Base-by-base conservation (phyloP, 768 basidiomycete genomes). In the Lentinus brumalis region DNA sequence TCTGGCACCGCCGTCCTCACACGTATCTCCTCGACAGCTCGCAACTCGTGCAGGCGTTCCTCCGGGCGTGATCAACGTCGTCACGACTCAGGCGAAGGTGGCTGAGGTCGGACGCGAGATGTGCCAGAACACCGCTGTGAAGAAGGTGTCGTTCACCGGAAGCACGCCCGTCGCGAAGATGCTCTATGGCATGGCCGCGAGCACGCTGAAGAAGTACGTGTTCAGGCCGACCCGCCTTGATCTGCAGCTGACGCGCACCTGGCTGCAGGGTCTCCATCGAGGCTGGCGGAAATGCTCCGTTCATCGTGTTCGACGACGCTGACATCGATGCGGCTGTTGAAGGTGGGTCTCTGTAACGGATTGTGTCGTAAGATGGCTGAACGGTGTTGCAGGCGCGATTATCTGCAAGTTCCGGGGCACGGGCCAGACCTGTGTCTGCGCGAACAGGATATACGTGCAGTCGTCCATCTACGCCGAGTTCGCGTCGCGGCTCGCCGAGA, bases 291-390 rank as follows among this genome's bases (percentile, higher is more conserved):
- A 98, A 98, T 66, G 87, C 96, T 0, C 91, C 96, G 0, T 95
- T 99, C 74, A 97, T 98, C 66, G 91, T 99, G 7, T 98, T 99
- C 72, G 91, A 94, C 64, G 97, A 98, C 69, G 96, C 95, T 0
- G 88, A 98, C 71, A 82, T 99, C 53, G 92, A 94, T 51, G 86
- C 89, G 58, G 97, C 97, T 31, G 93, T 99, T 7, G 86, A 88
- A 65, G 92, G 96, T 83, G 71, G 61, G 62, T 71, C 71, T 50
- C 71, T 63, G 5, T 66, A 10, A 0, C 12, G 18, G 21, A 18
- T 9, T 45, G 26, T 40, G 5, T 26, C 31, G 12, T 12, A 4
- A 26, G 4, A 39, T 50, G 11, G 16, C n/a, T 29, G 9, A 29
- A 49, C 21, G 3, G 14, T 26, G 2, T 2, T 26, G 5, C 42